phyloP scores from a whole-genome alignment of 148 eudicot species.

The Camellia granthamiana region DNA sequence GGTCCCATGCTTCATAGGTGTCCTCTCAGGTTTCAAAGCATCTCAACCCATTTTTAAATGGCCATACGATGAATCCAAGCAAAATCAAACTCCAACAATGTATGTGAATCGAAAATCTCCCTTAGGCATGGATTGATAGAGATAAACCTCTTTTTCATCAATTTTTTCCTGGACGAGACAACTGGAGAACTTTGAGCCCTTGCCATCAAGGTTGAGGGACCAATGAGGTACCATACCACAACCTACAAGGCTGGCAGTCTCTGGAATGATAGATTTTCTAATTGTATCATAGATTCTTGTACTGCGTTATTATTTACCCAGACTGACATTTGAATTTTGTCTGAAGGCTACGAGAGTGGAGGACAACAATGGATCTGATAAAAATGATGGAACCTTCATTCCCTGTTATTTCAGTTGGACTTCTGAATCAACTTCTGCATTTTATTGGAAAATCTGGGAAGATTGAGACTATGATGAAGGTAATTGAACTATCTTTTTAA shows the following conservation, averaged over 20 bases:
- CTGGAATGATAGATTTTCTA: not conserved
- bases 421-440: slow-evolving; percentile 74
- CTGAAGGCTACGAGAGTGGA: slow-evolving; percentile 84
- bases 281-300: not conserved
- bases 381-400: slow-evolving; percentile 70
- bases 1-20: too few species aligned
- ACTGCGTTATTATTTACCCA: not conserved
- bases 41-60: not conserved
- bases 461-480: slow-evolving; percentile 89
- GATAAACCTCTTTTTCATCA: too few species aligned
- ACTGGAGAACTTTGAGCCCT: too few species aligned
- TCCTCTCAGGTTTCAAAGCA: not conserved
- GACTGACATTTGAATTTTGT: slow-evolving; percentile 21
- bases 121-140: not conserved
- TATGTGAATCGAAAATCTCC: not conserved
- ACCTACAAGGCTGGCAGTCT: not conserved
- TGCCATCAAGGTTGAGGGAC: not conserved
- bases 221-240: not conserved
- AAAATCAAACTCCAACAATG: not conserved
- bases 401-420: slow-evolving; percentile 62
- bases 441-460: slow-evolving; percentile 85
- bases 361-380: slow-evolving; percentile 45
- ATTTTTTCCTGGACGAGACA: too few species aligned
- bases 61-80: not conserved
- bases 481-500: slow-evolving; percentile 17